Evolutionary conservation across 495 filamentous ascomycete species (phyloP), one percentile per base, ranked within the genome.

Genomic region (Hyaloscypha bicolor): DNA sequence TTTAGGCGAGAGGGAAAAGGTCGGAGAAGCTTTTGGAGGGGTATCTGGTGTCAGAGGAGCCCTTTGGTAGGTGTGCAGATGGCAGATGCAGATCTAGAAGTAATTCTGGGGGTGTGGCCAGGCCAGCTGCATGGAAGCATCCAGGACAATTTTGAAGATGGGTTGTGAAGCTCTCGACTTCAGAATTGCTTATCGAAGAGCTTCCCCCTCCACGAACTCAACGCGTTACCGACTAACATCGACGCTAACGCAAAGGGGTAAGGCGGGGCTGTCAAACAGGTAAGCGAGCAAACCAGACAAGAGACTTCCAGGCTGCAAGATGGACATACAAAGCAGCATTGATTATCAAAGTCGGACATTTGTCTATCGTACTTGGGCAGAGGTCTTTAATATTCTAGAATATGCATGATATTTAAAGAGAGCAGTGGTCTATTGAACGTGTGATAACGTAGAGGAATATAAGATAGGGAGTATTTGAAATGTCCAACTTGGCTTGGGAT

Each of bases 101-200:
- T 25, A 61, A 61, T 42, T 39, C 11, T 21, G 59, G 5, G 32
- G 22, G 19, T 6, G 16, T 11, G 29, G 3, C 2, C 5, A 14
- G 30, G 29, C 21, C 39, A 63, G 25, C 60, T 21, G 60, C 42
- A 22, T 22, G 22, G 45, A 63, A 33, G 32, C 42, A 63, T 61
- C 59, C 19, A 30, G 21, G 21, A 39, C 21, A 39, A 48, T 3
- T 37, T 8, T 61, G 21, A 42, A 42, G 56, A 37, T 16, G 56
- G 35, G 19, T 25, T 8, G 21, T 56, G 53, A 56, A 56, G 53
- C 53, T 56, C 53, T 60, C 22, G 32, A 60, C 14, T 60, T 60
- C 4, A 37, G 30, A 37, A 37, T 60, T 60, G 30, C 56, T 60
- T 60, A 60, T 60, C 56, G 56, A 60, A 25, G 25, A 60, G 56